Base-by-base conservation (phyloP, 176 grass and related monocot genomes). In the Dendrocalamus sinicus region DNA sequence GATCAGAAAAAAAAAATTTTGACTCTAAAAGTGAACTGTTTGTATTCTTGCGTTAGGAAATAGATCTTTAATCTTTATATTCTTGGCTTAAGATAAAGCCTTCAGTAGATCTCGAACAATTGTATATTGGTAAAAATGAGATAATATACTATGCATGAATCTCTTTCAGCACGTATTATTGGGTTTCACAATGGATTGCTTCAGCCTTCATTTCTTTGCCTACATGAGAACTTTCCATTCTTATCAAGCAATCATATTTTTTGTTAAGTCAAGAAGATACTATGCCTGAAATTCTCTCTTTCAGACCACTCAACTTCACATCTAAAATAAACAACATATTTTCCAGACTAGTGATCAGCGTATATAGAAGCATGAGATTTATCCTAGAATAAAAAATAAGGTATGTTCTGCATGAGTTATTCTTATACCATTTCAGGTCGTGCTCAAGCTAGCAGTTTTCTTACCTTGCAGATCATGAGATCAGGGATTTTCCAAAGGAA, bases 401-500 rank as follows among this genome's bases (percentile, higher is more conserved):
- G 74, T 68, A 59, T 41, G 22, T 48, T 43, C 80, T 87, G 44
- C 70, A 41, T 50, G 40, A 59, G 26, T 46, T 24, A 84, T 46
- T 37, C 14, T 47, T 66, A 47, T 53, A 83, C 8, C 2, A 23
- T 67, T 58, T 74, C 12, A 73, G 40, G 14, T 12, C 55, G 16
- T 46, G 48, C 19, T 59, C 28, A 67, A 41, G 30, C 60, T 39
- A 75, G 57, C 12, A 20, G 8, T 62, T 15, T 51, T 61, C 79
- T 81, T 86, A 86, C 88, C 83, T 89, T 81, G 83, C 61, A 55
- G 60, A 87, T 32, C 30, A 87, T 70, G 24, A 81, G 9, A 89
- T 97, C 82, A 94, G 41, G 89, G 79, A 92, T 94, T 97, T 78
- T 97, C 95, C 76, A 97, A 88, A 58, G 89, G 83, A 76, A 91